Conservation (phyloP, 495 filamentous ascomycete genomes). For the Hypoxylon perforatum region DNA sequence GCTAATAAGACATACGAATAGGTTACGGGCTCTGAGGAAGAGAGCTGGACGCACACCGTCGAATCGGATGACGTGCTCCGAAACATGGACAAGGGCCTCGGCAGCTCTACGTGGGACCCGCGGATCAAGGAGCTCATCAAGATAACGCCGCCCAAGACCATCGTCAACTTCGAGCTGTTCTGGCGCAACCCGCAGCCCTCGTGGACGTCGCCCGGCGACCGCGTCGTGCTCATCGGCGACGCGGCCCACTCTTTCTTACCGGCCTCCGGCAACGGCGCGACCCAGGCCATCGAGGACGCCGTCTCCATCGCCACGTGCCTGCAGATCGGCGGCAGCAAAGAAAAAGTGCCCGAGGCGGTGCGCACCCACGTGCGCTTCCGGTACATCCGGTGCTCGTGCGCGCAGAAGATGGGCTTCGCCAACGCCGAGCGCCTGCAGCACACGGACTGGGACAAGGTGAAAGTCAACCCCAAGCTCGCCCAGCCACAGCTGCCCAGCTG, state of each 20-base stretch:
- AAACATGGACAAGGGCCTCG: slow-evolving; percentile 60
- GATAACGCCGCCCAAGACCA: slow-evolving; percentile 63
- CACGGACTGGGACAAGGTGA: slow-evolving; percentile 67
- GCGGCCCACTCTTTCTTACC: slow-evolving; percentile 77
- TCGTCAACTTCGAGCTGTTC: slow-evolving; percentile 77
- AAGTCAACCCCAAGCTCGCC: slow-evolving; percentile 61
- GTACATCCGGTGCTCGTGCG: slow-evolving; percentile 66
- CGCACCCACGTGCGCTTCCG: slow-evolving; percentile 62
- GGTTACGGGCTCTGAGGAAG: slow-evolving; percentile 60
- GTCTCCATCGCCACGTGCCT: slow-evolving; percentile 71
- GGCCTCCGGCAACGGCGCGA: slow-evolving; percentile 73
- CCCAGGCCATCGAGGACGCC: slow-evolving; percentile 77
- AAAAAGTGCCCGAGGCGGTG: slow-evolving; percentile 54
- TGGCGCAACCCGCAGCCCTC: slow-evolving; percentile 72
- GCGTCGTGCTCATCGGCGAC: slow-evolving; percentile 72
- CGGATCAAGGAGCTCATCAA: slow-evolving; percentile 66
- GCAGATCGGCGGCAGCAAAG: slow-evolving; percentile 61
- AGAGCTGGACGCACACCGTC: slow-evolving; percentile 65
- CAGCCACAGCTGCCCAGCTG: slow-evolving; percentile 63
- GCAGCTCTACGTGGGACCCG: slow-evolving; percentile 60
- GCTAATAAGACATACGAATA: slow-evolving; percentile 36
- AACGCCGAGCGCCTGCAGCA: slow-evolving; percentile 67
- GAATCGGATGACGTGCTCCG: slow-evolving; percentile 63
- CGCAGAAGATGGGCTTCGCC: slow-evolving; percentile 66
- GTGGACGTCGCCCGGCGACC: slow-evolving; percentile 70